Base-by-base conservation (phyloP, 108 stramenopile species). In the Chaetoceros muelleri region DNA sequence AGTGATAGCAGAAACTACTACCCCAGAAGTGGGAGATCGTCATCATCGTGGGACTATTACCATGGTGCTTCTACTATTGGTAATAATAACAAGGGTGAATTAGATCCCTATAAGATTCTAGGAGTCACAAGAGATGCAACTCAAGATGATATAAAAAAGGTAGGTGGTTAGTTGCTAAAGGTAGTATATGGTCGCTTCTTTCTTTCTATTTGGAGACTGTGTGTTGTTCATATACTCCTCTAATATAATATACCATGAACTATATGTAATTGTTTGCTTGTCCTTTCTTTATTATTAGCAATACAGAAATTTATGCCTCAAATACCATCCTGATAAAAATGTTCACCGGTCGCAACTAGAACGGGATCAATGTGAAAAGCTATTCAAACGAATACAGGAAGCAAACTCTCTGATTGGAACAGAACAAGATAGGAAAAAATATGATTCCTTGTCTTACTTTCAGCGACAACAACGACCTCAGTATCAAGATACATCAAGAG, bases 291-390 rank as follows among this genome's bases (percentile, higher is more conserved):
- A n/a, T 5, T 40, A 66, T 44, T 64, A 70, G 21, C 61, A 63
- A 51, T 90, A 90, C 60, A 60, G 73, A 27, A 68, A 60, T 8
- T 67, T 85, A 10, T 90, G 87, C 58, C 51, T 90, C 27, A 55
- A 64, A 55, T 73, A 74, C 34, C 87, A 90, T 65, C 87, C 87
- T 13, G 87, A 90, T 53, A 90, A 90, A 62, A 85, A 72, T 30
- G 54, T 61, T 2, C 31, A 71, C 25, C 47, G 60, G 22, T 50
- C 61, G 21, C 27, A 16, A 2, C 49, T 62, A 24, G 71, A 80
- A 47, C 29, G 69, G 49, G 48, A 72, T 29, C 46, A 45, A 40
- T 61, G 58, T 40, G 87, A 85, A 59, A 68, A 68, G 44, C 54
- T 55, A 19, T 90, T 90, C 62, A 90, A 90, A 65, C 60, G 71